These are phyloP conservation scores for Micromonas commoda DNA, from an alignment of 139 green algal genomes.

Conservation along the genomic window DNA sequence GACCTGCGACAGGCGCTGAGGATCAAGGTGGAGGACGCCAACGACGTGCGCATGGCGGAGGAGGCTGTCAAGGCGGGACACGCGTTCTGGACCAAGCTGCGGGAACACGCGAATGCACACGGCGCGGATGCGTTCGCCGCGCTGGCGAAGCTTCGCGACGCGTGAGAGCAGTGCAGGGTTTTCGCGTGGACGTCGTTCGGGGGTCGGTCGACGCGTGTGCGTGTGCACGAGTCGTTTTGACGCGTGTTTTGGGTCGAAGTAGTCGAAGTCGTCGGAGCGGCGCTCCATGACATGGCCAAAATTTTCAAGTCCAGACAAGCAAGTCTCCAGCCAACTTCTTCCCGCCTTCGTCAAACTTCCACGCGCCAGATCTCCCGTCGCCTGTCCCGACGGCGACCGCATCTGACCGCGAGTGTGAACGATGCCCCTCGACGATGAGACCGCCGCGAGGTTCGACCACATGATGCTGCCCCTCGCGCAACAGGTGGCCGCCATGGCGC, in stretches of 20 bases:
- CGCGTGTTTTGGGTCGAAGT: no score
- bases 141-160: background rate
- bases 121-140: background rate
- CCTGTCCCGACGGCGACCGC: no score
- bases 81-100: background rate
- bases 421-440: background rate
- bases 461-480: background rate
- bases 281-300: no score
- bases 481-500: background rate
- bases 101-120: background rate
- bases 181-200: no score
- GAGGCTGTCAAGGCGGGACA: background rate
- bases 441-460: conserved; percentile 1
- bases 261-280: no score
- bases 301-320: no score
- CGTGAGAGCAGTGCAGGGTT: background rate
- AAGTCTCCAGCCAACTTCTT: no score
- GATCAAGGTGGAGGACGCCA: background rate
- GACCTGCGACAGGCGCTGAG: background rate
- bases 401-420: no score
- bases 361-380: no score
- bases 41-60: background rate
- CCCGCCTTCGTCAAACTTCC: no score
- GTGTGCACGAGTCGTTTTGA: no score
- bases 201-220: no score